These are phyloP conservation scores for Anethum foeniculum DNA, from an alignment of 140 eudicot species.

Conservation along the genomic window DNA sequence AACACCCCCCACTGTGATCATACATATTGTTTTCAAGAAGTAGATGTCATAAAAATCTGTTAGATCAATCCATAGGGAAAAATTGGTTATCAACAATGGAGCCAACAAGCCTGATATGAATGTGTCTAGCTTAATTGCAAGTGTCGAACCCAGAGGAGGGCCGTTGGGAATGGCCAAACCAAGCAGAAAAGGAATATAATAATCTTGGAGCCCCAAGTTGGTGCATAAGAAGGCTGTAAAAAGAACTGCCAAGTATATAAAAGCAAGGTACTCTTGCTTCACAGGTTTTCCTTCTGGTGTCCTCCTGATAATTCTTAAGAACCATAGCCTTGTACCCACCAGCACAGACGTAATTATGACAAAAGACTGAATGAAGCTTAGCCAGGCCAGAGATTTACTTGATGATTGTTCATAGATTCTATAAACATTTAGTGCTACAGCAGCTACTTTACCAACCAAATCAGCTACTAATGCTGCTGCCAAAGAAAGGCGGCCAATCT, in stretches of 20 bases:
- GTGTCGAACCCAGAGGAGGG: conserved; percentile 20
- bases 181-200: conserved; percentile 11
- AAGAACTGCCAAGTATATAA: not conserved
- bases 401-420: not conserved
- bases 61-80: conserved; percentile 10
- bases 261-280: not conserved
- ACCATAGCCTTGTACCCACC: conserved; percentile 2
- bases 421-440: not conserved
- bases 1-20: not conserved
- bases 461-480: conserved; percentile 5
- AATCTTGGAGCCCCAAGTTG: conserved; percentile 9
- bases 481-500: conserved; percentile 16
- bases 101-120: conserved; percentile 12
- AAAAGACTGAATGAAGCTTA: not conserved
- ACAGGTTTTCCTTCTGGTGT: conserved; percentile 22
- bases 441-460: not conserved
- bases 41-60: conserved; percentile 14
- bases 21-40: conserved; percentile 5
- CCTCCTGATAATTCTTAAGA: conserved; percentile 5
- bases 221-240: conserved; percentile 1
- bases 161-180: conserved; percentile 20
- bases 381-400: not conserved
- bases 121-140: conserved; percentile 13
- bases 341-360: not conserved
- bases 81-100: conserved; percentile 11